These are phyloP conservation scores for Balakata baccata DNA, from an alignment of 345 rosid genomes.

Conservation along the genomic window DNA sequence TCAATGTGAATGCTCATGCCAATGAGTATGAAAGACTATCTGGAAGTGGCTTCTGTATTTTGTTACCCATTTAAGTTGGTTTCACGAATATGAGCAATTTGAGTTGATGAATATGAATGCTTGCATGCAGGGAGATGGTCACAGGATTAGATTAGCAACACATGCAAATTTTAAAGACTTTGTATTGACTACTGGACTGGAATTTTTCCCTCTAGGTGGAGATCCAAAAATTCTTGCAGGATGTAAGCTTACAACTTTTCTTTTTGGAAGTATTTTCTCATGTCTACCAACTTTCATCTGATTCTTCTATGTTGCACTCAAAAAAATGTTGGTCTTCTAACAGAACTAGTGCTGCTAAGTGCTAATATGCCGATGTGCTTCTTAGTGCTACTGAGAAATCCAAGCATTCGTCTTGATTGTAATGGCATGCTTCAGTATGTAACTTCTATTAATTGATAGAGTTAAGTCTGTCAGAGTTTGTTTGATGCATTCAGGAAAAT, in stretches of 20 bases:
- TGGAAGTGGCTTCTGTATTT: not conserved
- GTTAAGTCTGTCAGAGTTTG: too few relatives aligned
- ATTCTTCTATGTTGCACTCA: not conserved
- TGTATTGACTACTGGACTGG: conserved; percentile 31
- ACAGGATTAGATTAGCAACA: conserved; percentile 34
- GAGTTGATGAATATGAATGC: conserved; percentile 3
- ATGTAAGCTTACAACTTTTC: conserved; percentile 22
- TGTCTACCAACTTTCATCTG: not conserved
- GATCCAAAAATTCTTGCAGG: conserved; percentile 34
- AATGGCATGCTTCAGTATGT: too few relatives aligned
- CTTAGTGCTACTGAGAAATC: too few relatives aligned
- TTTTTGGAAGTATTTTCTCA: not conserved
- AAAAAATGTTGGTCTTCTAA: not conserved
- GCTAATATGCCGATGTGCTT: too few relatives aligned
- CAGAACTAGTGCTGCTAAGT: too few relatives aligned
- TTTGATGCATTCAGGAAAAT: too few relatives aligned
- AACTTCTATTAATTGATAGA: too few relatives aligned
- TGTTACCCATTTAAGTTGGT: not conserved
- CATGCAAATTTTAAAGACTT: conserved; percentile 33
- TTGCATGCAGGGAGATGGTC: conserved; percentile 34
- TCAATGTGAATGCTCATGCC: not conserved
- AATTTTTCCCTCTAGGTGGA: conserved; percentile 36
- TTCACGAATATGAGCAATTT: conserved; percentile 3
- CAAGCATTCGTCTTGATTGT: too few relatives aligned
- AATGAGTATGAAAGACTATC: not conserved